Conservation (phyloP, 2,329 filamentous ascomycete genomes). For the Aspergillus eucalypticola region DNA sequence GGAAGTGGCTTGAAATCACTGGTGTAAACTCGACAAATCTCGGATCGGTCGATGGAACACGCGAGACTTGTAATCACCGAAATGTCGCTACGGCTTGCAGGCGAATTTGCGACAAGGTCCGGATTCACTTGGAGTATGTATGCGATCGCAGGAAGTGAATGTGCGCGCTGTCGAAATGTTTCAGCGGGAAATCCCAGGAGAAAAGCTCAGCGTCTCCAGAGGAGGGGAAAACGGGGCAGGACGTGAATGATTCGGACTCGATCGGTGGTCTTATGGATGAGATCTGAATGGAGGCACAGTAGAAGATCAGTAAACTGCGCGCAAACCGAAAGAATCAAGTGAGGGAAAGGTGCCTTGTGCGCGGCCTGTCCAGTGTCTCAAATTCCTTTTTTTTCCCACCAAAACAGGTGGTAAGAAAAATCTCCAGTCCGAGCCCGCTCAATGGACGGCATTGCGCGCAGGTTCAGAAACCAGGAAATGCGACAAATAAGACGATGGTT, state of each 20-base stretch:
- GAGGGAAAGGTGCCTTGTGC: neutral
- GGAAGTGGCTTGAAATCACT: neutral
- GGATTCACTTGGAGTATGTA: neutral
- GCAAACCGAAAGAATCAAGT: neutral
- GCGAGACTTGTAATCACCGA: neutral
- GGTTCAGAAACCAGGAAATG: neutral
- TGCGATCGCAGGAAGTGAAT: neutral
- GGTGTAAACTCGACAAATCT: constrained; percentile 1
- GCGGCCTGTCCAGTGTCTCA: neutral
- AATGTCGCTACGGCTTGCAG: constrained; percentile 3
- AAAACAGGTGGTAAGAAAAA: neutral
- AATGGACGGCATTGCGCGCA: neutral
- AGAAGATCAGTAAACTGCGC: constrained; percentile 1
- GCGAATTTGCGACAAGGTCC: neutral
- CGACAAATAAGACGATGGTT: neutral
- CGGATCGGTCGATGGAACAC: neutral
- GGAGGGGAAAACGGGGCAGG: constrained; percentile 1
- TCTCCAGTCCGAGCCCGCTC: neutral
- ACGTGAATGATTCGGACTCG: neutral
- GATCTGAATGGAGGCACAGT: neutral
- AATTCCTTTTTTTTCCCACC: neutral
- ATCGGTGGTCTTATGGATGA: neutral
- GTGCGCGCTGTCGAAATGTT: neutral
- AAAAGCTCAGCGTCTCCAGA: constrained; percentile 1
- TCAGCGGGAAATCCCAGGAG: neutral